Percentiles rank a stretch among this genome's conserved stretches.
phyloP scores from a whole-genome alignment of 805 yeast species.

The Saccharomycopsis lassenensis region DNA sequence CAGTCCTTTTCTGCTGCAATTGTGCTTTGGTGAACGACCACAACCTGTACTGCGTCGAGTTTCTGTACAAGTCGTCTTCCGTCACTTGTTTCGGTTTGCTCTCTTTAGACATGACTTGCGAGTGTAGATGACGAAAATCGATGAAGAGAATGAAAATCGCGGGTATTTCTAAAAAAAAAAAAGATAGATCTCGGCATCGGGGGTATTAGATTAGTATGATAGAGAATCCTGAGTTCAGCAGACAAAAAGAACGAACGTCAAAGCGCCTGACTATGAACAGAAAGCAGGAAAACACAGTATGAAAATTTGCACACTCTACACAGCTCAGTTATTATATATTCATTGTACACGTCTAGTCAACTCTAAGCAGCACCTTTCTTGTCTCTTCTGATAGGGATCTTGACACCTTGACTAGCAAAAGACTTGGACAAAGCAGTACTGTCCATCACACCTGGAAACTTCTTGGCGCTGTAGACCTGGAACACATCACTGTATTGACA shows the following conservation, averaged over 20 bases:
- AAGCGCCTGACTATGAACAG: no score
- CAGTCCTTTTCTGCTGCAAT: constrained; percentile 36
- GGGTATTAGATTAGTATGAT: no score
- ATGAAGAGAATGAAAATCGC: no score
- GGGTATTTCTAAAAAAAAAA: no score
- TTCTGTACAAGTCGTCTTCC: constrained; percentile 79
- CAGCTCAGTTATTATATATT: no score
- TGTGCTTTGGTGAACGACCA: constrained; percentile 74
- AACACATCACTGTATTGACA: constrained; percentile 27
- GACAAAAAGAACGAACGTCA: no score
- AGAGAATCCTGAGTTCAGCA: no score
- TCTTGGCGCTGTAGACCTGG: constrained; percentile 32
- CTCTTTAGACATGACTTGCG: background rate
- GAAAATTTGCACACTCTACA: no score
- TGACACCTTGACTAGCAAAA: constrained; percentile 34
- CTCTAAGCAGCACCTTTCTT: constrained; percentile 13
- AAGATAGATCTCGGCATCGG: no score
- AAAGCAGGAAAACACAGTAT: background rate
- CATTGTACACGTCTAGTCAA: no score
- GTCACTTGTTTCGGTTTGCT: no score
- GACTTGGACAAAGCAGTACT: constrained; percentile 29
- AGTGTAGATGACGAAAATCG: background rate
- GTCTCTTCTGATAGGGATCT: constrained; percentile 31
- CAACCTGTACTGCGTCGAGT: constrained; percentile 69
- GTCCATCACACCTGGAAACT: constrained; percentile 36